Base-by-base conservation (phyloP, 805 yeast species). In the Nakazawaea peltata region DNA sequence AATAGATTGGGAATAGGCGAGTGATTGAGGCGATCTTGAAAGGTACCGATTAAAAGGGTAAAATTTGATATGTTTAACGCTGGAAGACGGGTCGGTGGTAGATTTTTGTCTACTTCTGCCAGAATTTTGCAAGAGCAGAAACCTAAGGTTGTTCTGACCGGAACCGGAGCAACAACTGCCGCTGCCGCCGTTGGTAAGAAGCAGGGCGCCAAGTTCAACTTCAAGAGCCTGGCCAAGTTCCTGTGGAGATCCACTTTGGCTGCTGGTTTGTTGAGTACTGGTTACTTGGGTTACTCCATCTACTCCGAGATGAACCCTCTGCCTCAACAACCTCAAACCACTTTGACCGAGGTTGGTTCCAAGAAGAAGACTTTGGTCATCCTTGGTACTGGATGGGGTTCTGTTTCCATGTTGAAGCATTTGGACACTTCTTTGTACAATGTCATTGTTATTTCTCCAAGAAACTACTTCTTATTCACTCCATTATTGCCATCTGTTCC, bases 311-410 rank as follows among this genome's bases (percentile, higher is more conserved):
- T 72, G 5, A 64, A 69, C 45, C 88, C 88, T 7, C 60, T 65
- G 22, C 61, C 66, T 13, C 87, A 81, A 52, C 47, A 59, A 34
- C 77, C 78, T 35, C 87, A 80, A 52, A 61, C 74, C 23, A 51
- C 49, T 28, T 61, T 62, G 40, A 49, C 53, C 35, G 59, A 58
- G 17, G 59, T 61, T 14, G 85, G 82, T 40, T 71, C 72, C 40
- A 61, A 67, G 51, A 79, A 76, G 68, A 79, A 80, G 59, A 76
- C 82, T 14, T 61, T 79, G 50, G 92, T 90, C 35, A 79, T 71
- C 60, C 74, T 74, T 53, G 94, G 94, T 44, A 77, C 95, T 18
- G 97, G 97, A 37, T 88, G 97, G 97, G 97, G 95, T 42, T 75
- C 94, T 12, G 80, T 88, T 36, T 78, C 95, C 7, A 64, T 87